phyloP scores from a whole-genome alignment of 306 rosid species.

The Medicago arabica region DNA sequence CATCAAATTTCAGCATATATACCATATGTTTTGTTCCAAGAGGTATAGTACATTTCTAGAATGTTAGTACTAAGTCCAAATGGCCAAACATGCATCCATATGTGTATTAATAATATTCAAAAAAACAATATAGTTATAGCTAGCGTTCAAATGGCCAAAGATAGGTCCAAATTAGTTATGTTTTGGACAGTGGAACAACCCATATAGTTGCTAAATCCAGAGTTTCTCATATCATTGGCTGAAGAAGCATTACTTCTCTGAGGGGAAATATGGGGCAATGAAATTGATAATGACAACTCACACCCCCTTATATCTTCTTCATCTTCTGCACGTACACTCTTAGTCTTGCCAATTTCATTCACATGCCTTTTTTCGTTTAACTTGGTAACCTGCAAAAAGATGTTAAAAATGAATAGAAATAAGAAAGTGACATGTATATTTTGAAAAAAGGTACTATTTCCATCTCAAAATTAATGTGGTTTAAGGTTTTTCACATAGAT shows the following conservation, averaged over 20 bases:
- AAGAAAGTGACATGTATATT: not conserved
- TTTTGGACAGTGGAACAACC: slow-evolving; percentile 55
- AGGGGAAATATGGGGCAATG: slow-evolving; percentile 56
- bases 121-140: not conserved
- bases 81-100: not conserved
- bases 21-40: slow-evolving; percentile 14
- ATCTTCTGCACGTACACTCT: slow-evolving; percentile 26
- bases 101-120: not conserved
- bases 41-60: slow-evolving; percentile 3
- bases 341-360: slow-evolving; percentile 25
- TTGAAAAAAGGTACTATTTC: not conserved
- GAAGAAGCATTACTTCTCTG: slow-evolving; percentile 59
- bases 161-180: slow-evolving; percentile 66
- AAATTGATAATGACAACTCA: slow-evolving; percentile 70
- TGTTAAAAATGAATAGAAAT: not conserved
- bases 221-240: slow-evolving; percentile 67
- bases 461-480: not conserved
- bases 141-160: slow-evolving; percentile 64
- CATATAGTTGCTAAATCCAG: slow-evolving; percentile 49
- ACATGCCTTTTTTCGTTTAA: slow-evolving; percentile 36
- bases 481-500: not conserved
- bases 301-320: slow-evolving; percentile 46
- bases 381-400: slow-evolving; percentile 47
- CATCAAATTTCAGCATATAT: not conserved
- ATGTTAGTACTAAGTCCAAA: slow-evolving; percentile 7